Evolutionary conservation across 441 rosid genomes (phyloP).

Genomic region (Gossypium schwendimanii): DNA sequence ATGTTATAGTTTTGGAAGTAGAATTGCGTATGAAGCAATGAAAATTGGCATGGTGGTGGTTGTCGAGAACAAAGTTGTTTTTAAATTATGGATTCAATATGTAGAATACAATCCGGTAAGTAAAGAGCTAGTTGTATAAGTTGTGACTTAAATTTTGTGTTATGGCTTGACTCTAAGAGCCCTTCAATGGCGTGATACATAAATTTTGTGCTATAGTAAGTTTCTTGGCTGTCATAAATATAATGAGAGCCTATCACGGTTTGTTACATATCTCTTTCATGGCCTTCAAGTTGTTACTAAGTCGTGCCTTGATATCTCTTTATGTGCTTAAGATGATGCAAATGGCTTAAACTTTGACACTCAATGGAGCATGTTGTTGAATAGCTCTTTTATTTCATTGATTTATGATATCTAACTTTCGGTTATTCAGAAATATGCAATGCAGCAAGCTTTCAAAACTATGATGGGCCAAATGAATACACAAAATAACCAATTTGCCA

Average conservation of each 20-base stretch:
- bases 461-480: conserved; percentile 84
- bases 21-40: conserved; percentile 2
- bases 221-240: not conserved
- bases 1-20: not conserved
- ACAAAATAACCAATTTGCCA: conserved; percentile 53
- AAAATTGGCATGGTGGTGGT: not conserved
- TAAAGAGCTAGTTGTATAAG: not conserved
- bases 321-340: not conserved
- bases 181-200: not conserved
- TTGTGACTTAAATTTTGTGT: not conserved
- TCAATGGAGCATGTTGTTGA: not conserved
- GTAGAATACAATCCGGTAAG: not conserved
- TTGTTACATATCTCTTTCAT: conserved; percentile 1
- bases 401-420: conserved; percentile 1
- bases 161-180: not conserved
- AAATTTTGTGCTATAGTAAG: not conserved
- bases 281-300: not conserved
- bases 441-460: conserved; percentile 92
- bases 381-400: not conserved
- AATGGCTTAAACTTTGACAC: not conserved
- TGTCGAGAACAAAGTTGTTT: not conserved
- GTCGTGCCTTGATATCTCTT: not conserved
- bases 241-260: not conserved
- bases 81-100: conserved; percentile 1
- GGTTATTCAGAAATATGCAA: conserved; percentile 67